Base-by-base conservation (phyloP, 441 rosid genomes). In the Erysimum cheiri region DNA sequence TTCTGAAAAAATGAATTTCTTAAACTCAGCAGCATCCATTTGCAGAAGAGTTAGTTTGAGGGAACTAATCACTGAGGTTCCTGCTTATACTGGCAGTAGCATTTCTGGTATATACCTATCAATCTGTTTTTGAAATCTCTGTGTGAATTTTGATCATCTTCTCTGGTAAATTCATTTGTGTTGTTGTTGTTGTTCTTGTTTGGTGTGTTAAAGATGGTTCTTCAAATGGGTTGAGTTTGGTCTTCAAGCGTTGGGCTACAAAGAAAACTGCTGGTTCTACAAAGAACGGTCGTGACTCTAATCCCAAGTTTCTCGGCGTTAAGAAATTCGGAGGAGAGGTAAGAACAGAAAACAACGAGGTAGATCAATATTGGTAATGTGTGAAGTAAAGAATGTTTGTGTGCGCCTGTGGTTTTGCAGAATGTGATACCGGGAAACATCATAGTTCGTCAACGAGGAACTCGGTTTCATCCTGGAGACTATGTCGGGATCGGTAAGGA, bases 311-410 rank as follows among this genome's bases (percentile, higher is more conserved):
- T 71, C 94, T 94, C 10, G 96, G 97, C 11, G 96, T 92, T 41
- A 92, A 90, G 86, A 88, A 90, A 67, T 92, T 85, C 22, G 91
- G 98, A 29, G 98, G 98, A 9, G 97, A 94, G 96, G 98, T 88
- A 26, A 76, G 81, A 40, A 12, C 4, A 3, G 47, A 3, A 13
- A 60, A 37, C 22, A 53, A 1, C 2, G 2, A 35, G 66, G 8
- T 43, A 44, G 19, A 59, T 6, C 29, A 32, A 5, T 36, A 10
- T 53, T 46, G 7, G 52, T 53, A 8, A n/a, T 62, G 13, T 9
- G 28, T 43, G 48, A 15, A 37, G n/a, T 3, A 58, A 4, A 55
- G 5, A 32, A 41, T 54, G 15, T 3, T 8, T n/a, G 22, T 10
- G 8, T 57, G 41, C 41, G 67, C 47, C 49, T 33, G 8, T 74